Evolutionary conservation across 139 green algal species (phyloP), one percentile per base, ranked within the genome.

Genomic region (Dunaliella primolecta): DNA sequence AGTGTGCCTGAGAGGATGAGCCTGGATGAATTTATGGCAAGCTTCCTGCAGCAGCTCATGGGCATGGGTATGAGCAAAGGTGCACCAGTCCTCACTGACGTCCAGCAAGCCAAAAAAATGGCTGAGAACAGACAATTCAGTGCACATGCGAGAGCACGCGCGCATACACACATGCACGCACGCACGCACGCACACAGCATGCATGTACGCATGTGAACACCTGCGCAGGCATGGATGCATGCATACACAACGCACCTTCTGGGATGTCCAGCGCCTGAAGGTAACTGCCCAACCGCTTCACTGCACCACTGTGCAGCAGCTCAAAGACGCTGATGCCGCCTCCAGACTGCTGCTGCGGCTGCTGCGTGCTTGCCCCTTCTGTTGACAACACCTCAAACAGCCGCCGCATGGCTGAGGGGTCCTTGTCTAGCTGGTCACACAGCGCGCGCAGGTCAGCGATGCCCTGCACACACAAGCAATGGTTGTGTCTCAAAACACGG

Each of bases 291-390:
- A 99, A 89, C 31, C 89, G 79, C n/a, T 78, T 78, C 31, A 97
- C 89, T 30, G 87, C 89, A 0, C 95, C 95, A 78, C 93, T 96
- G 86, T 85, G 93, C 2, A 98, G 78, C 83, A 99, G 92, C 93
- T 99, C 96, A 91, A 98, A 99, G 20, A 95, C 96, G 25, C 91
- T 96, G n/a, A 98, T 84, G 37, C 83, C 85, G 86, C 36, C 80
- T 38, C 84, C 88, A 21, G 0, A 2, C 21, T 80, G 46, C 71
- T 31, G 1, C 71, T 32, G 1, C n/a, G 31, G 75, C 36, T 25
- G 29, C 27, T 27, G 29, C 23, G 56, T 0, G 33, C 0, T 24
- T 25, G 32, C 36, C n/a, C 0, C 70, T 20, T 1, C 1, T 29
- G 46, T 80, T 0, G 72, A 76, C 81, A 96, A 85, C 55, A 97